phyloP scores from a whole-genome alignment of 2,329 filamentous ascomycete genomes.

The Colletotrichum scovillei region DNA sequence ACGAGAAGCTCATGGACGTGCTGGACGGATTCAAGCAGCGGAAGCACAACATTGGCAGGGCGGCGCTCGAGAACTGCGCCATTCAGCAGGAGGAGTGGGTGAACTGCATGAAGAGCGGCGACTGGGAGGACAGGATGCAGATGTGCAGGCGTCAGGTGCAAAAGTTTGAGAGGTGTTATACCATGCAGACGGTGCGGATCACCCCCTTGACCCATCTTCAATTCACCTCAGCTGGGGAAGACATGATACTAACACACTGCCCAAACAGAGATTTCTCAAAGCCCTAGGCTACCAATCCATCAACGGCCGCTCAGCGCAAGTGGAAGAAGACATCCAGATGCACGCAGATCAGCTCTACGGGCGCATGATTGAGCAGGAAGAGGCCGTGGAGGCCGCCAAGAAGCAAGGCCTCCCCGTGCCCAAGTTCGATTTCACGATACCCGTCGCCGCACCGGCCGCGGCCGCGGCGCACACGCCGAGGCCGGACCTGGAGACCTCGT shows the following conservation, averaged over 20 bases:
- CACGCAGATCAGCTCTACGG: constrained; percentile 93
- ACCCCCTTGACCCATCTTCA: too few relatives aligned
- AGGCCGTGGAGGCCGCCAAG: constrained; percentile 76
- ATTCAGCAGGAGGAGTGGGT: constrained; percentile 86
- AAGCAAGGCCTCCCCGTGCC: constrained; percentile 69
- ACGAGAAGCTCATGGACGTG: constrained; percentile 84
- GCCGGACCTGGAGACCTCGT: constrained; percentile 60
- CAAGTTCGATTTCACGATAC: constrained; percentile 68
- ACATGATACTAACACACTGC: background rate
- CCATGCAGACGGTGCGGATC: constrained; percentile 77
- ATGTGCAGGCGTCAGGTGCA: constrained; percentile 84
- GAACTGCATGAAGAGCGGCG: constrained; percentile 82
- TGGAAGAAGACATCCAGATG: constrained; percentile 93
- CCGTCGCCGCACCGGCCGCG: constrained; percentile 55
- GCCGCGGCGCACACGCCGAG: constrained; percentile 43
- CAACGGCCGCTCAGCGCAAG: constrained; percentile 70
- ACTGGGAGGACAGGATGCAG: constrained; percentile 74
- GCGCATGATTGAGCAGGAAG: constrained; percentile 86
- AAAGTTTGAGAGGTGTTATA: constrained; percentile 87
- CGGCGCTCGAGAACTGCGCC: constrained; percentile 93
- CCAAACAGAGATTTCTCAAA: constrained; percentile 80
- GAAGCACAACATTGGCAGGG: constrained; percentile 79
- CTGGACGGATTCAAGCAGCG: constrained; percentile 87
- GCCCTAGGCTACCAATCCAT: constrained; percentile 87
- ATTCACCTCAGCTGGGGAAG: background rate